Percentiles rank a stretch among this genome's conserved stretches.
Evolutionary conservation across 2,329 filamentous ascomycete genomes (phyloP).

Genomic region (Pseudogymnoascus sp.): DNA sequence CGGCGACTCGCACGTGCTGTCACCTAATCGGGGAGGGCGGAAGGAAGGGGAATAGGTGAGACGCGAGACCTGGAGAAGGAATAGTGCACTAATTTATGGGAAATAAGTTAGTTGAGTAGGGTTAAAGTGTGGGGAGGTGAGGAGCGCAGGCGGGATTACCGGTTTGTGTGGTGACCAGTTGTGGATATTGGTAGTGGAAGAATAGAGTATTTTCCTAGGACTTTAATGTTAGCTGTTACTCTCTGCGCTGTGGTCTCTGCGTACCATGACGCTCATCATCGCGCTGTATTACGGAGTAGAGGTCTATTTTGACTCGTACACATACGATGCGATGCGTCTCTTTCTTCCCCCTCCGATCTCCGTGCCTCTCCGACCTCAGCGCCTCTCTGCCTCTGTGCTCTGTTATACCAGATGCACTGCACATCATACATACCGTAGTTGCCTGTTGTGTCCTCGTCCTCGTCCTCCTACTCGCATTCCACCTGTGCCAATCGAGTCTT

Average conservation of each 20-base stretch:
- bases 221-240: slow-evolving; percentile 5
- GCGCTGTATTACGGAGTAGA: neutral
- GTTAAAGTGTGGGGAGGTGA: neutral
- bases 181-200: neutral
- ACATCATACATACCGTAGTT: neutral
- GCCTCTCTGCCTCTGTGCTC: neutral
- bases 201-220: neutral
- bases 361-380: neutral
- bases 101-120: neutral
- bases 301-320: neutral
- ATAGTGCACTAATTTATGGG: neutral
- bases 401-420: neutral
- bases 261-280: slow-evolving; percentile 3
- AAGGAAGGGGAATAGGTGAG: neutral
- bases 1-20: slow-evolving; percentile 1
- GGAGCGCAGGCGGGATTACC: neutral
- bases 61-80: neutral
- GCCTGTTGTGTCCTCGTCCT: neutral
- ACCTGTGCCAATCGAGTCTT: neutral
- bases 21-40: neutral
- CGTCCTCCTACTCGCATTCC: neutral
- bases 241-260: slow-evolving; percentile 1
- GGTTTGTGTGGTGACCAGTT: neutral
- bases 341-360: neutral
- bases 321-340: neutral